phyloP scores from a whole-genome alignment of 2,329 filamentous ascomycete genomes.

The Hypomyces rosellus region DNA sequence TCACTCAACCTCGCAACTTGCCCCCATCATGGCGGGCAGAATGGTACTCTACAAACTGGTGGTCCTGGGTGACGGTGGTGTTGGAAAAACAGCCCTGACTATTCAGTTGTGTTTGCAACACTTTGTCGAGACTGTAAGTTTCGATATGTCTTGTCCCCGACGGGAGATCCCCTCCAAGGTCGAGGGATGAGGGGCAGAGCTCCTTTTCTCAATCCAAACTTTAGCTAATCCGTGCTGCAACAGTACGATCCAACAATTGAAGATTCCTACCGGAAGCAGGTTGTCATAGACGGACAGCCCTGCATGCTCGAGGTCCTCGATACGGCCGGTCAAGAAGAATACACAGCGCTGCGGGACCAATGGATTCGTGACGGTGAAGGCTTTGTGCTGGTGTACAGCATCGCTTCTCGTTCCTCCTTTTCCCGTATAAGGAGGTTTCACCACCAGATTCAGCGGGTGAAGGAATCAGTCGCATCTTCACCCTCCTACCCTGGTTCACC shows the following conservation, averaged over 20 bases:
- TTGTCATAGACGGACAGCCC: conserved; percentile 88
- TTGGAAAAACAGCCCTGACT: conserved; percentile 88
- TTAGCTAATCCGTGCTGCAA: conserved; percentile 8
- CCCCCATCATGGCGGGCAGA: conserved; percentile 69
- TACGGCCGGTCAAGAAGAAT: conserved; percentile 97
- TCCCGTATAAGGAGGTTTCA: conserved; percentile 92
- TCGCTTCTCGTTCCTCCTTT: conserved; percentile 93
- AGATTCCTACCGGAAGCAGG: conserved; percentile 81
- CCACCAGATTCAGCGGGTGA: conserved; percentile 93
- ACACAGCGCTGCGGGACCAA: conserved; percentile 91
- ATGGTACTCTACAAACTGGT: conserved; percentile 96
- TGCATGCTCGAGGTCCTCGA: conserved; percentile 98
- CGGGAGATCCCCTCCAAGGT: background rate
- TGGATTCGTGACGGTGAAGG: conserved; percentile 98
- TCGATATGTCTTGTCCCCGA: conserved; percentile 1
- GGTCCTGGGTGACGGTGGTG: conserved; percentile 88
- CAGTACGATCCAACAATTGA: conserved; percentile 85
- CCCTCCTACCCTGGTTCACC: conserved; percentile 73
- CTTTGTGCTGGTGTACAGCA: conserved; percentile 96
- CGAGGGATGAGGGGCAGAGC: conserved; percentile 7
- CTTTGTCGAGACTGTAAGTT: conserved; percentile 83
- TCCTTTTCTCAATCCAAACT: background rate
- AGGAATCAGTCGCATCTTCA: conserved; percentile 76
- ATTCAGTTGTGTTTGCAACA: conserved; percentile 97
- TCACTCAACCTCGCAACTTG: conserved; percentile 18